Evolutionary conservation across 164 flowering plant genomes (phyloP).

Genomic region (Taxillus chinensis): DNA sequence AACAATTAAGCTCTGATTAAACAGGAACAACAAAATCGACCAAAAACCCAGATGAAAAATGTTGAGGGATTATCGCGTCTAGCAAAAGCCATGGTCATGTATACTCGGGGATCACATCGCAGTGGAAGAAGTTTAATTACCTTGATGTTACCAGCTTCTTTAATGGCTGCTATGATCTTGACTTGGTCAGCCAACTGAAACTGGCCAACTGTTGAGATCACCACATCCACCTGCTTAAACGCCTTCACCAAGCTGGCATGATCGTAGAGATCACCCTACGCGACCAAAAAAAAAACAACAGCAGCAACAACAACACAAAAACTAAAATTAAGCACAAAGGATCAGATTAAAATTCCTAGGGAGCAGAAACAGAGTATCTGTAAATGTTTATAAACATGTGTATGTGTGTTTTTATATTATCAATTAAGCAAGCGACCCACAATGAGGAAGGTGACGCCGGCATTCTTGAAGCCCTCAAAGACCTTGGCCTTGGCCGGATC

Average conservation of each 20-base stretch:
- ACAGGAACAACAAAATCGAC: too few relatives aligned
- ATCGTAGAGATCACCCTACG: constrained; percentile 25
- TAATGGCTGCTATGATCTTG: constrained; percentile 28
- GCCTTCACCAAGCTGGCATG: constrained; percentile 31
- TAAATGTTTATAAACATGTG: too few relatives aligned
- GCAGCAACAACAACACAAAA: neutral
- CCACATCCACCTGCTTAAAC: constrained; percentile 39
- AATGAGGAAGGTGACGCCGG: constrained; percentile 19
- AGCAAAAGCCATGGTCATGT: too few relatives aligned
- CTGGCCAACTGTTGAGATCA: constrained; percentile 31
- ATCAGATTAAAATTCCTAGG: too few relatives aligned
- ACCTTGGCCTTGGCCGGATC: constrained; percentile 21
- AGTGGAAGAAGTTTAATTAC: constrained; percentile 5
- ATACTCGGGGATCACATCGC: too few relatives aligned
- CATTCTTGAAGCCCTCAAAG: constrained; percentile 21
- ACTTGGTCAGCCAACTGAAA: constrained; percentile 20
- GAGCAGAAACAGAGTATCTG: too few relatives aligned
- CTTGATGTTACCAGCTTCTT: constrained; percentile 31
- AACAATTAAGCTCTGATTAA: too few relatives aligned
- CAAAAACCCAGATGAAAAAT: too few relatives aligned
- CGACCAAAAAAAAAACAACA: neutral
- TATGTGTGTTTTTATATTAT: too few relatives aligned
- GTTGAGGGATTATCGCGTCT: too few relatives aligned
- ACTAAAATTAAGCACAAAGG: too few relatives aligned
- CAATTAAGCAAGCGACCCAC: constrained; percentile 9